These are phyloP conservation scores for Hypoxylon sp. DNA, from an alignment of 2,329 filamentous ascomycete genomes.

Conservation along the genomic window DNA sequence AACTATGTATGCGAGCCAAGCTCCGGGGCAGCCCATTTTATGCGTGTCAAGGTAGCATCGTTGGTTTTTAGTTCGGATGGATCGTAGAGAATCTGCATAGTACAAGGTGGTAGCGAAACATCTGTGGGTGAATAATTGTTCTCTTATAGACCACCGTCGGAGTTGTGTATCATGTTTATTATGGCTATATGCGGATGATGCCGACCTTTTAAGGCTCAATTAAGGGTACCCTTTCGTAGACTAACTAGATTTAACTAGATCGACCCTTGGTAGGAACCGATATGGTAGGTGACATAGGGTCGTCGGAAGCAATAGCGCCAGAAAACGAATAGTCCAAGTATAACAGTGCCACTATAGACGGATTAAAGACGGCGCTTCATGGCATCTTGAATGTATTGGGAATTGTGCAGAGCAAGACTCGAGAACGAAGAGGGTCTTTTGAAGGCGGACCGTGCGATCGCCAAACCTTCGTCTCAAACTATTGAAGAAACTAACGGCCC, in stretches of 20 bases:
- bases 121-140: constrained; percentile 3
- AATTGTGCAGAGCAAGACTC: background rate
- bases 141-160: constrained; percentile 7
- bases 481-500: constrained; percentile 18
- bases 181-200: constrained; percentile 25
- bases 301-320: background rate
- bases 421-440: constrained; percentile 10
- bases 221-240: background rate
- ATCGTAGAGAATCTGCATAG: background rate
- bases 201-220: constrained; percentile 17
- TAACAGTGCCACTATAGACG: background rate
- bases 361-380: constrained; percentile 1
- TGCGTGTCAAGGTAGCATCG: constrained; percentile 17
- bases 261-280: background rate
- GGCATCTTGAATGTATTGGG: background rate
- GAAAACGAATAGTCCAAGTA: background rate
- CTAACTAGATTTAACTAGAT: background rate
- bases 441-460: constrained; percentile 10
- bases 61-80: constrained; percentile 5
- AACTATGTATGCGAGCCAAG: constrained; percentile 7
- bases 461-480: constrained; percentile 8
- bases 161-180: constrained; percentile 28
- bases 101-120: background rate
- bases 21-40: constrained; percentile 4
- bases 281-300: background rate